Evolutionary conservation across 2,329 filamentous ascomycete species (phyloP).

Genomic region (Pyricularia sp.): DNA sequence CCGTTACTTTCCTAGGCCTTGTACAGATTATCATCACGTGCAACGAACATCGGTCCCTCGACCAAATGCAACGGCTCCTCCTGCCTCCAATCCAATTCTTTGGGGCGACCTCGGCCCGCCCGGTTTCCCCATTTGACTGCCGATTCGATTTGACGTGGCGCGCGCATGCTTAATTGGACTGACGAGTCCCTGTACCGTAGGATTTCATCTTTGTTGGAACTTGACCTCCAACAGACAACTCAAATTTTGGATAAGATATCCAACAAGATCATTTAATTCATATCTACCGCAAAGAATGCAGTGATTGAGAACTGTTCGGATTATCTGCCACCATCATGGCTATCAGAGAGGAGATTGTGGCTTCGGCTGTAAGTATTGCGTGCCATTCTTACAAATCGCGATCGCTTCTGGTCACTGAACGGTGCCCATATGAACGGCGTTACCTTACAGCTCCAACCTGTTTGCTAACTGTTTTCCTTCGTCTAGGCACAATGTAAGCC

Average conservation of each 20-base stretch:
- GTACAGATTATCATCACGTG: neutral
- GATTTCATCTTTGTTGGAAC: neutral
- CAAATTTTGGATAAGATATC: neutral
- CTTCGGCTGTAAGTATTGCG: constrained; percentile 53
- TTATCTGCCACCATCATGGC: constrained; percentile 37
- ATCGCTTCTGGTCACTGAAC: neutral
- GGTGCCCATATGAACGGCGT: neutral
- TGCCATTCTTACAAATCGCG: neutral
- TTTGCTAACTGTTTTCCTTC: neutral
- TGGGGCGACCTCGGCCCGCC: neutral
- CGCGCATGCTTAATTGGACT: neutral
- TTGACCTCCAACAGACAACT: neutral
- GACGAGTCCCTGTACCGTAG: neutral
- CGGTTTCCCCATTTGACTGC: neutral
- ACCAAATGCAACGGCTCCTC: neutral
- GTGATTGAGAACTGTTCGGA: neutral
- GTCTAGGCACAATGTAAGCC: neutral
- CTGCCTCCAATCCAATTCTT: neutral
- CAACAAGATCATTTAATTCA: neutral
- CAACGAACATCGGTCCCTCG: neutral
- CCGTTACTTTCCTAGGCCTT: neutral
- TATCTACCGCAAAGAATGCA: neutral
- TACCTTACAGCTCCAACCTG: neutral
- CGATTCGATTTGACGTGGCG: neutral
- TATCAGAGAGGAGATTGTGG: constrained; percentile 86